phyloP scores from a whole-genome alignment of 495 filamentous ascomycete genomes.

The Talaromyces wortmannii region DNA sequence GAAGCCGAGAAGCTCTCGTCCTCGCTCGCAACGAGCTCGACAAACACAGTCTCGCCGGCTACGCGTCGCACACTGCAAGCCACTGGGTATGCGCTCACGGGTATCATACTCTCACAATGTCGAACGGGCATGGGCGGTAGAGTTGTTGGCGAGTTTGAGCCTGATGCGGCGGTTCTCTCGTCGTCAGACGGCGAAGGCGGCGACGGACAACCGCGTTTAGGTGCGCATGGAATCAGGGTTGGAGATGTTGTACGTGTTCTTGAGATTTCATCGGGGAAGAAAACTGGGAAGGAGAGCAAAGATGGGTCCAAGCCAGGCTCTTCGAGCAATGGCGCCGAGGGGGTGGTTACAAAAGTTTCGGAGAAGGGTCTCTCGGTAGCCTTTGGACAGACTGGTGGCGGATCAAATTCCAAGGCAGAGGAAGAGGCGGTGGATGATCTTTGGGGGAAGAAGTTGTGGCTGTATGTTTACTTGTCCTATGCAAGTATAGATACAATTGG shows the following conservation, averaged over 20 bases:
- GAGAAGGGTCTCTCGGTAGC: conserved; percentile 56
- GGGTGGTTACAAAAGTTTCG: conserved; percentile 70
- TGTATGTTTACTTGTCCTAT: conserved; percentile 29
- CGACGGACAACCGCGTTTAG: conserved; percentile 36
- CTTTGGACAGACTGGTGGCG: conserved; percentile 56
- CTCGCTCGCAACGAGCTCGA: conserved; percentile 52
- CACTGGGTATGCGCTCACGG: conserved; percentile 81
- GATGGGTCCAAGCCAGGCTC: conserved; percentile 15
- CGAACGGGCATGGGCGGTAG: conserved; percentile 90
- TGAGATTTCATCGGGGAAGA: conserved; percentile 69
- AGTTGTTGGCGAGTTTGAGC: conserved; percentile 72
- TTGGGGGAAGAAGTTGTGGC: conserved; percentile 55
- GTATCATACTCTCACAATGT: conserved; percentile 66
- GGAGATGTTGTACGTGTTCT: conserved; percentile 83
- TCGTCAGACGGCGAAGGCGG: conserved; percentile 25
- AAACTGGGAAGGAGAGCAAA: conserved; percentile 52
- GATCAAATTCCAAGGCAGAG: conserved; percentile 31
- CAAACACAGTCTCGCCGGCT: conserved; percentile 59
- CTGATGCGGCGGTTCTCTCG: conserved; percentile 56
- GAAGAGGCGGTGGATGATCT: conserved; percentile 55
- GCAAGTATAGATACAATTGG: background rate
- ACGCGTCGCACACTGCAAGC: conserved; percentile 71
- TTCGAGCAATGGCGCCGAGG: conserved; percentile 54
- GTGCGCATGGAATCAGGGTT: conserved; percentile 75
- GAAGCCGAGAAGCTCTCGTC: conserved; percentile 57